Conservation (phyloP, 345 rosid genomes). For the Microcos paniculata region DNA sequence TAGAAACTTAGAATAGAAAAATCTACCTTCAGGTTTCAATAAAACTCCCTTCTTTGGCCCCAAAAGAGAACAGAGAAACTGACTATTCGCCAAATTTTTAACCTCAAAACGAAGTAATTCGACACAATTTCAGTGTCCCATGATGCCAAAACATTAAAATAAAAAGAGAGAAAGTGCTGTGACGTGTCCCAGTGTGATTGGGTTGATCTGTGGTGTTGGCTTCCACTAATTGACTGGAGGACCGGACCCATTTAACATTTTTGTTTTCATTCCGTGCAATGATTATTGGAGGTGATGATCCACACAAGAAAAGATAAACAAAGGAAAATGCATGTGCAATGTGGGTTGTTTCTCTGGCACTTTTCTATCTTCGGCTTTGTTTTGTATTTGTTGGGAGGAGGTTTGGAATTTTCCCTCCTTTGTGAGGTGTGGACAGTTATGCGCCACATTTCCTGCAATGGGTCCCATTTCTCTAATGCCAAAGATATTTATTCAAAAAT, state of each 20-base stretch:
- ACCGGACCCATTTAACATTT: constrained; percentile 22
- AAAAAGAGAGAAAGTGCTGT: background rate
- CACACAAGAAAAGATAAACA: constrained; percentile 24
- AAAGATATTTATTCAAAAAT: background rate
- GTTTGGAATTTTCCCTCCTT: constrained; percentile 27
- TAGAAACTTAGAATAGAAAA: background rate
- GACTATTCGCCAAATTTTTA: background rate
- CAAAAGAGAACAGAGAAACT: background rate
- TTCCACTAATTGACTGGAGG: constrained; percentile 30
- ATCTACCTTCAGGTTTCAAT: background rate
- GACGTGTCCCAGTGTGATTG: constrained; percentile 24
- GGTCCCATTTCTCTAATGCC: constrained; percentile 20
- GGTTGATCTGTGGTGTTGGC: constrained; percentile 29
- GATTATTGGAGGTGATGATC: constrained; percentile 40
- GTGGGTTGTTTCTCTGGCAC: constrained; percentile 35
- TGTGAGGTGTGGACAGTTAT: constrained; percentile 31
- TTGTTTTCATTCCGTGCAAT: constrained; percentile 42
- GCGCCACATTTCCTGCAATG: constrained; percentile 38
- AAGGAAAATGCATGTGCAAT: constrained; percentile 45
- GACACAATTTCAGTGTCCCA: constrained; percentile 12
- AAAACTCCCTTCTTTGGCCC: background rate
- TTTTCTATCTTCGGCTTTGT: constrained; percentile 30
- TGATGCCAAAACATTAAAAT: background rate
- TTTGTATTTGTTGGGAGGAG: constrained; percentile 26
- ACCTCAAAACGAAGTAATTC: constrained; percentile 3